phyloP scores from a whole-genome alignment of 495 filamentous ascomycete genomes.

The Aspergillus sclerotioniger region DNA sequence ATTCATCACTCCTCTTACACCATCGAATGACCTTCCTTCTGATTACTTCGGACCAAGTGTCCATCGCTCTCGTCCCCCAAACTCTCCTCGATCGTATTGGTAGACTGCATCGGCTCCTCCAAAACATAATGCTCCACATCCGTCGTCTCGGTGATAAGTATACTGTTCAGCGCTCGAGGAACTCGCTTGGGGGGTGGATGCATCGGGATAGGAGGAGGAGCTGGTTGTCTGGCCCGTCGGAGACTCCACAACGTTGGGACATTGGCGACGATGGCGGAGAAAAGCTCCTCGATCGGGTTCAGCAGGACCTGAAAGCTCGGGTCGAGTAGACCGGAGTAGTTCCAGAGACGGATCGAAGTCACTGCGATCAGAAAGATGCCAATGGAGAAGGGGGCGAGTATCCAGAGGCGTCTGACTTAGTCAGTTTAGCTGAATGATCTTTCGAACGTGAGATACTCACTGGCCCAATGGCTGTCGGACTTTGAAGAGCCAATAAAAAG shows the following conservation, averaged over 20 bases:
- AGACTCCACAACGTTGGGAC: not conserved
- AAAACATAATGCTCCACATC: not conserved
- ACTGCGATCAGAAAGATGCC: not conserved
- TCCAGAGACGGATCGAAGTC: too few relatives aligned
- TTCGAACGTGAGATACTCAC: not conserved
- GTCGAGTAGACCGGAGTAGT: not conserved
- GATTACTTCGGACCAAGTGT: not conserved
- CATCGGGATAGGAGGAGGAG: not conserved
- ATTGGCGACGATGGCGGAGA: not conserved
- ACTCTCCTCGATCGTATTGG: not conserved
- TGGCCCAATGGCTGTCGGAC: not conserved
- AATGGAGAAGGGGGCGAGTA: not conserved
- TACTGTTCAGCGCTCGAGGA: not conserved
- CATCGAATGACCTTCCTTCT: not conserved
- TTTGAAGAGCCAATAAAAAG: not conserved
- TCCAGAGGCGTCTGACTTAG: not conserved
- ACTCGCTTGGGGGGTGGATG: not conserved
- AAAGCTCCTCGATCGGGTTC: not conserved
- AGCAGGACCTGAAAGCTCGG: not conserved
- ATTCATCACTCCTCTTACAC: not conserved
- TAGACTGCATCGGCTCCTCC: not conserved
- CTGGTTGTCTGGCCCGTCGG: not conserved
- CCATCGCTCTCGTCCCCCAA: not conserved
- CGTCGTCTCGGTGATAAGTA: not conserved
- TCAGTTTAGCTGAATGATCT: not conserved